Base-by-base conservation (phyloP, 208 protist genomes). In the Leishmania lainsoni region DNA sequence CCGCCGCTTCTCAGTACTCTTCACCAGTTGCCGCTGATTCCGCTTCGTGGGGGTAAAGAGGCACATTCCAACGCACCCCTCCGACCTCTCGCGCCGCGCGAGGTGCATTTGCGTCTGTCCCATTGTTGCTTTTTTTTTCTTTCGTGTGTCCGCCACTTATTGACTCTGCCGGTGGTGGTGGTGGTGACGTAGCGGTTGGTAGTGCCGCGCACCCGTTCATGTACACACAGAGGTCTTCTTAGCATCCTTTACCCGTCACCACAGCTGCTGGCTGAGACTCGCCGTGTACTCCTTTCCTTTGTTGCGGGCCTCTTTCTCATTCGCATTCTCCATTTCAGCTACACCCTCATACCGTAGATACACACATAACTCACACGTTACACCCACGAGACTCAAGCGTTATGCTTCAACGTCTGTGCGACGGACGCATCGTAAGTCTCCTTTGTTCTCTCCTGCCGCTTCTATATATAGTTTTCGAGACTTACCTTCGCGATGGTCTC, bases 401-500 rank as follows among this genome's bases (percentile, higher is more conserved):
- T 16, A 22, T 14, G 6, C 22, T n/a, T 32, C 35, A n/a, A 52
- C 45, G 12, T 20, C 17, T 9, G 42, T 14, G 68, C 22, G 6
- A 72, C 42, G 5, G 20, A 48, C 3, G 22, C 42, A 49, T 9
- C 32, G 42, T 32, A 6, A 5, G 9, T 32, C 1, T 32, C 22
- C 6, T 26, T 16, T 16, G 10, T 42, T 69, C 12, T 39, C 12
- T 69, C 12, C 69, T 12, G 32, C 22, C 69, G 8, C 39, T 73
- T 54, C 14, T 29, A 35, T 29, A 5, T 66, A 29, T 39, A n/a
- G n/a, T n/a, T 71, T 49, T 29, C 4, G 5, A 3, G 39, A 42
- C 45, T 35, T 39, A 0, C 8, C 51, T 17, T 22, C 9, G 26
- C 35, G 4, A 88, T 88, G 85, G 59, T 75, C 59, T 76, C 56